Evolutionary conservation across 331 rosid species (phyloP).

Genomic region (Stylosanthes scabra): DNA sequence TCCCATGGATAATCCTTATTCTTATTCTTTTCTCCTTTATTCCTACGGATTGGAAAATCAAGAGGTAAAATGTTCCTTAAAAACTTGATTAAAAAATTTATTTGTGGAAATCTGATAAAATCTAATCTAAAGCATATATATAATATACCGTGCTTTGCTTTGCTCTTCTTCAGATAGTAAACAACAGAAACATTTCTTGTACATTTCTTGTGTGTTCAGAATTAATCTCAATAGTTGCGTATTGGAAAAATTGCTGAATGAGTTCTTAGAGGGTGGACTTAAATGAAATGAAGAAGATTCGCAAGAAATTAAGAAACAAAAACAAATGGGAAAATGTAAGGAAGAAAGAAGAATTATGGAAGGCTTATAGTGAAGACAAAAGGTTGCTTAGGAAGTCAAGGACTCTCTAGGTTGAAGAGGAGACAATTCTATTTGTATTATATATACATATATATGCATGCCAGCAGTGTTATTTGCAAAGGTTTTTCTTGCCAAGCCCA

Average conservation of each 20-base stretch:
- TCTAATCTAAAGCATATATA: conserved; percentile 16
- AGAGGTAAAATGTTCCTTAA: not conserved
- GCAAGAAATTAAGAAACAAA: conserved; percentile 39
- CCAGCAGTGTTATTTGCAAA: conserved; percentile 50
- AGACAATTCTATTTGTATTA: conserved; percentile 35
- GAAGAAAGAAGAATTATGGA: conserved; percentile 45
- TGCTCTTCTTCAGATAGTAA: conserved; percentile 37
- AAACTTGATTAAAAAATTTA: not conserved
- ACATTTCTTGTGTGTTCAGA: conserved; percentile 39
- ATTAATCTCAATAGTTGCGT: conserved; percentile 5
- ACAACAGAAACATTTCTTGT: conserved; percentile 54
- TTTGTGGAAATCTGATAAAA: not conserved
- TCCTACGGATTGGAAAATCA: conserved; percentile 23
- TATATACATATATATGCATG: conserved; percentile 34
- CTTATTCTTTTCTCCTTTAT: conserved; percentile 33
- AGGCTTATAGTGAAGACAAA: conserved; percentile 61
- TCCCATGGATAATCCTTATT: conserved; percentile 82
- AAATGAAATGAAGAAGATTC: conserved; percentile 13
- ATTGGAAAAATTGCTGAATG: conserved; percentile 25
- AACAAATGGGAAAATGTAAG: conserved; percentile 50
- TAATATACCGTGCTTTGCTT: conserved; percentile 37
- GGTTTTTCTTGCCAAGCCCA: conserved; percentile 43
- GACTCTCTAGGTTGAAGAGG: conserved; percentile 36
- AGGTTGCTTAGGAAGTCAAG: conserved; percentile 73
- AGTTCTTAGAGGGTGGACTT: conserved; percentile 2